A percentile compares a stretch with the other conserved stretches of the same genome.
phyloP scores from a whole-genome alignment of 768 basidiomycete genomes.

The Suillus paluster region DNA sequence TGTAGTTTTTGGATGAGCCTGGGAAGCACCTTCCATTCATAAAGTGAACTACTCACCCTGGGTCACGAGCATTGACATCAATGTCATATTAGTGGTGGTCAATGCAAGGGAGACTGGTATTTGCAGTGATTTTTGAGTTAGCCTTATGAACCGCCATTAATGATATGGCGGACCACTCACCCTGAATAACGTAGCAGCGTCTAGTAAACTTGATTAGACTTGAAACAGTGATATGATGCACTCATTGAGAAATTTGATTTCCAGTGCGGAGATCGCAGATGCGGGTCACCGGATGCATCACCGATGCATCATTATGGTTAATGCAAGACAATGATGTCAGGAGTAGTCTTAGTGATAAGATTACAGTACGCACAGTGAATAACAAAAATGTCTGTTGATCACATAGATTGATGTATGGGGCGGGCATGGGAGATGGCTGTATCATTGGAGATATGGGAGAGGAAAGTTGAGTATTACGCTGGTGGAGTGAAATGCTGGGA shows the following conservation, averaged over 20 bases:
- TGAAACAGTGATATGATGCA: too few species aligned
- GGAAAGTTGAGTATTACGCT: too few species aligned
- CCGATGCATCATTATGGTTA: neutral
- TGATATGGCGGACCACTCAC: neutral
- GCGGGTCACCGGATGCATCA: neutral
- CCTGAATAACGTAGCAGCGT: neutral
- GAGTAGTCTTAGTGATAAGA: neutral
- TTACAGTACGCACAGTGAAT: neutral
- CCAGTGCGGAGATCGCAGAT: too few species aligned
- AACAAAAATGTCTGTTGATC: neutral
- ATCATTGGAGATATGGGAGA: too few species aligned
- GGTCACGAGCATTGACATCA: neutral
- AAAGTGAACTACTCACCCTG: neutral
- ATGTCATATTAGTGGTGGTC: neutral
- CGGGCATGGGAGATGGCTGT: neutral
- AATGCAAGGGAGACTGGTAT: neutral
- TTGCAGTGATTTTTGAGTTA: neutral
- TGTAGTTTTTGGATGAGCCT: neutral
- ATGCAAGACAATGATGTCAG: neutral
- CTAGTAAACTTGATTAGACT: too few species aligned
- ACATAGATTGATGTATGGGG: slow-evolving; percentile 26
- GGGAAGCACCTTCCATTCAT: neutral
- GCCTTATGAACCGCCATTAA: neutral
- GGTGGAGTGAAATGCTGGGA: too few species aligned
- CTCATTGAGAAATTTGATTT: too few species aligned